Evolutionary conservation across 352 stramenopile genomes (phyloP), one percentile per base, ranked within the genome.

Genomic region (Phytophthora chlamydospora): DNA sequence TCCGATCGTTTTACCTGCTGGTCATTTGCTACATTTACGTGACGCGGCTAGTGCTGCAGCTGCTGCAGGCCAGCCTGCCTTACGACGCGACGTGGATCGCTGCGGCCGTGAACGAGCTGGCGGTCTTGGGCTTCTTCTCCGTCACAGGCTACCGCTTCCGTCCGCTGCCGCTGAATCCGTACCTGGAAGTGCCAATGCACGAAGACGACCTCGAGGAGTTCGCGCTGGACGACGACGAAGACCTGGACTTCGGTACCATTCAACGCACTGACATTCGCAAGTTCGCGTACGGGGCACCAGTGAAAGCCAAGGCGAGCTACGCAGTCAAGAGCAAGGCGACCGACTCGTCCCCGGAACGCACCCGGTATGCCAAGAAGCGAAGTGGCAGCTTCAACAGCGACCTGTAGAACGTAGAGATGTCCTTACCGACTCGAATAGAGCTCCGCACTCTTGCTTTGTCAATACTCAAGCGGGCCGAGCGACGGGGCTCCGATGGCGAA

Each of bases 1-100:
- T 99, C 75, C 91, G 96, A 35, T 87, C 87, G 10, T 99, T 99
- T 73, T 99, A 99, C 73, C 57, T 98, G 10, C 72, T 98, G 16
- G 96, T 99, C 11, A 89, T 99, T 17, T 83, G 79, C n/a, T 99
- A 99, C 64, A 93, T 99, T 42, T 99, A 99, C 76, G 91, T 98
- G 54, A 99, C 97, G 43, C 85, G 97, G n/a, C 97, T 99, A 64
- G 85, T 96, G 44, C 80, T 99, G 4, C 98, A 97, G 49, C 65
- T 99, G 0, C 83, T 99, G 48, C 73, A 87, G 1, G 91, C 93
- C 21, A 90, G 83, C 24, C 71, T 99, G 40, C 89, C 88, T 27
- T 99, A 98, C 72, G 77, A 95, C 32, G 76, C 93, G 46, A 94
- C 85, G 12, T 94, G 83, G 83, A 17, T 91, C 21, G 74, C 77